phyloP scores from a whole-genome alignment of 2,329 filamentous ascomycete genomes.

The Apiospora phragmitis region DNA sequence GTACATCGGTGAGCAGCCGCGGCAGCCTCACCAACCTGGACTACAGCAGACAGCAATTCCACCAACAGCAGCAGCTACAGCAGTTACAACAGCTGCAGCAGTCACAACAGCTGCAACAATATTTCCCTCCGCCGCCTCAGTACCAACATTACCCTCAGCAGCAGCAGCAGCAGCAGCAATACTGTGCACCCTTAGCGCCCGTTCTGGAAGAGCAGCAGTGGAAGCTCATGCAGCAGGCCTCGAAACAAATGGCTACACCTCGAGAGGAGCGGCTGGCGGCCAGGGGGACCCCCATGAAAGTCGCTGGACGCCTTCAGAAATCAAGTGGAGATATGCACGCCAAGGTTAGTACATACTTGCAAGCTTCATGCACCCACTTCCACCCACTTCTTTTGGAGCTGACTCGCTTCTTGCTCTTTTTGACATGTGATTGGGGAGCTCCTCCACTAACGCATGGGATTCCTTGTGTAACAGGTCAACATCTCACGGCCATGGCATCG shows the following conservation, averaged over 20 bases:
- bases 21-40: conserved; percentile 3
- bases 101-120: not conserved
- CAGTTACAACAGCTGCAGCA: not conserved
- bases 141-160: not conserved
- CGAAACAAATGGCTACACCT: not conserved
- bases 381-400: not conserved
- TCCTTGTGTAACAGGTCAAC: conserved; percentile 12
- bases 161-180: not conserved
- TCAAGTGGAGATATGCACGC: conserved; percentile 19
- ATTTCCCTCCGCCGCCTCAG: not conserved
- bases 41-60: not conserved
- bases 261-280: not conserved
- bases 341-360: conserved; percentile 17
- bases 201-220: conserved; percentile 2
- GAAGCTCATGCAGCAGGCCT: not conserved
- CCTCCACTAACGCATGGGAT: conserved; percentile 5
- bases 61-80: not conserved
- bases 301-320: conserved; percentile 14
- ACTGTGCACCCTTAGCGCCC: not conserved
- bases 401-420: not conserved
- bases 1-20: conserved; percentile 3
- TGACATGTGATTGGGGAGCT: conserved; percentile 7
- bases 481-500: conserved; percentile 13
- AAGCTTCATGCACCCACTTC: not conserved
- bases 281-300: conserved; percentile 7